A percentile compares a stretch with the other conserved stretches of the same genome.
Evolutionary conservation across 2,329 filamentous ascomycete genomes (phyloP).

Genomic region (Claviceps monticola): DNA sequence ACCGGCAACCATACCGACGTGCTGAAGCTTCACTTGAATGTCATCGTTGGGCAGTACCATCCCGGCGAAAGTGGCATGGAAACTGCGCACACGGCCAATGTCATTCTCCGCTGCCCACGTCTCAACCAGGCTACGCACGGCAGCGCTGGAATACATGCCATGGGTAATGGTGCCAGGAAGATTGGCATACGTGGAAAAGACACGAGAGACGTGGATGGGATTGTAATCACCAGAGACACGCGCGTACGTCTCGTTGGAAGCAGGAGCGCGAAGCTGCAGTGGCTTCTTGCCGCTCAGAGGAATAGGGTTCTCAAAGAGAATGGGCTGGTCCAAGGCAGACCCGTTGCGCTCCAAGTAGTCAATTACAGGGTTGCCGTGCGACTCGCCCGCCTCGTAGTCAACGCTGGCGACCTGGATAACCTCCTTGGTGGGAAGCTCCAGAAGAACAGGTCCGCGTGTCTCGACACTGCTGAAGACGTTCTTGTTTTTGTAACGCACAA

Average conservation of each 20-base stretch:
- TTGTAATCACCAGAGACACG: conserved; percentile 98
- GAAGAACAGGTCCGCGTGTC: conserved; percentile 80
- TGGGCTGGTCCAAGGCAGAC: conserved; percentile 83
- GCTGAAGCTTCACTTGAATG: conserved; percentile 87
- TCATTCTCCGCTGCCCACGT: conserved; percentile 99
- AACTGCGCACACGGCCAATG: conserved; percentile 89
- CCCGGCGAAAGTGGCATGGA: conserved; percentile 91
- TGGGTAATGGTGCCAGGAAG: conserved; percentile 95
- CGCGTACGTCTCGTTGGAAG: conserved; percentile 95
- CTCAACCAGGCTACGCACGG: conserved; percentile 89
- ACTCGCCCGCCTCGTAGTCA: conserved; percentile 82
- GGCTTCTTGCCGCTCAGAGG: conserved; percentile 87
- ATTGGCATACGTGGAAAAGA: conserved; percentile 92
- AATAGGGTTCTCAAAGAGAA: conserved; percentile 95
- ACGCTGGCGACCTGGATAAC: conserved; percentile 95
- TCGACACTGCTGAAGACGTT: conserved; percentile 81
- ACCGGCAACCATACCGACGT: conserved; percentile 93
- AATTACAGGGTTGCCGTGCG: conserved; percentile 90
- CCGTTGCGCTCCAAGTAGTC: conserved; percentile 92
- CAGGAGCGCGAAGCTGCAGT: conserved; percentile 75
- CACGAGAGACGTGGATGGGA: conserved; percentile 93
- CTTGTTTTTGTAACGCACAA: conserved; percentile 91
- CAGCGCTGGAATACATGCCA: conserved; percentile 97
- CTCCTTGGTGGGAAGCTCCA: conserved; percentile 94
- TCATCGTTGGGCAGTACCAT: conserved; percentile 98